Conservation (phyloP, 2,329 filamentous ascomycete genomes). For the Monilinia fructicola region DNA sequence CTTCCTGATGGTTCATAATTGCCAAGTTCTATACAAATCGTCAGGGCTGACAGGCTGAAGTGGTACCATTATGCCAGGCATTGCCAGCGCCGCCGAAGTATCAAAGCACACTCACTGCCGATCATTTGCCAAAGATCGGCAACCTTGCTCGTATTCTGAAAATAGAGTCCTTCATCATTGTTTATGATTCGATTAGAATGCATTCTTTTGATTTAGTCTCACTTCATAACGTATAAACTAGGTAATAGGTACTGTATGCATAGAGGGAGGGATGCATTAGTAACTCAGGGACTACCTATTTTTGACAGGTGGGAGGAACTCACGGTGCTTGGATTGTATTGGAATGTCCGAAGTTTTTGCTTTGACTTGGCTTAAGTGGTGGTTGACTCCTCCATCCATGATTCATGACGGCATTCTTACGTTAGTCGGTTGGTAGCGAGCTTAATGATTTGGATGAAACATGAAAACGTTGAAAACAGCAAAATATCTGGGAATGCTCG, state of each 20-base stretch:
- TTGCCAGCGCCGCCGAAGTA: not conserved
- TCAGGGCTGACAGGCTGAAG: no score
- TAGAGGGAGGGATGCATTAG: not conserved
- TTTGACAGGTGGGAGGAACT: not conserved
- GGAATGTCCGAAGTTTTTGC: not conserved
- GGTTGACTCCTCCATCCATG: not conserved
- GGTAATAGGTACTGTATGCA: not conserved
- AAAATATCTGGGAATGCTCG: not conserved
- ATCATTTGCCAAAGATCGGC: not conserved
- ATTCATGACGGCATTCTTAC: not conserved
- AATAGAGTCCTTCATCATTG: not conserved
- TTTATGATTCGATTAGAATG: not conserved
- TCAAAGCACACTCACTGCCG: not conserved
- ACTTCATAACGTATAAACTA: not conserved
- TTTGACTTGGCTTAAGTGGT: not conserved
- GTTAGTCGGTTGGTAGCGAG: not conserved
- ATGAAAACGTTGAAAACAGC: not conserved
- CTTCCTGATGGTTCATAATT: not conserved
- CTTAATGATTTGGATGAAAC: not conserved
- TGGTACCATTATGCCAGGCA: not conserved
- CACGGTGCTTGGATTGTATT: not conserved
- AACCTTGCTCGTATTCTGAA: constrained; percentile 2
- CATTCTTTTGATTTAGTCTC: not conserved
- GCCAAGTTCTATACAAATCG: not conserved
- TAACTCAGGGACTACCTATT: no score